Evolutionary conservation across 2,329 filamentous ascomycete genomes (phyloP), one percentile per base, ranked within the genome.

Genomic region (Alternaria metachromatica): DNA sequence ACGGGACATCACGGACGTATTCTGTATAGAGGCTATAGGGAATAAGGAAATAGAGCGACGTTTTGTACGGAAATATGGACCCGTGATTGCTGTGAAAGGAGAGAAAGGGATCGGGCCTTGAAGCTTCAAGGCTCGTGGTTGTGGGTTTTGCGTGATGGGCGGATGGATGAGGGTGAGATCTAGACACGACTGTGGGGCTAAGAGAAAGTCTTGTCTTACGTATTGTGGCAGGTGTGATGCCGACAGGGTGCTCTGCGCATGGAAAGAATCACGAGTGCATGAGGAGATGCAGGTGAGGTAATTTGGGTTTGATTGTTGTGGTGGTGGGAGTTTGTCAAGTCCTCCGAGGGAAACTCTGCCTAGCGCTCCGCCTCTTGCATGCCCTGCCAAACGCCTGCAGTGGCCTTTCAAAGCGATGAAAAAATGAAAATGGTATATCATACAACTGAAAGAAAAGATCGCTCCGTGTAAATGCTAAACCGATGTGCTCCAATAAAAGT

Each of bases 391-490:
- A 62, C 49, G 60, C 55, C 50, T 60, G 56, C 50, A 49, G 48
- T 58, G 37, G 28, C 33, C 30, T 44, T 37, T 11, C 4, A 46
- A 56, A 45, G 54, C 15, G 20, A 50, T 43, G 15, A 12, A 37
- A 53, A 53, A 45, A 48, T 20, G 30, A 58, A 30, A 54, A 43
- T 65, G 59, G 41, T 60, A 63, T 63, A 56, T 49, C 26, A 49
- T 62, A 63, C 45, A 63, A 26, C 33, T n/a, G 12, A 58, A 61
- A 54, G 20, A 51, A 45, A 49, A 50, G 41, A 21, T 28, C 21
- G 44, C 37, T 12, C 58, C 53, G 26, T 69, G 60, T 55, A 64
- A 58, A 69, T 69, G 66, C 60, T 56, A 25, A 37, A 26, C 18
- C 18, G 26, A 7, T 61, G 53, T 55, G 58, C 53, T 61, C 49